Evolutionary conservation across 2,329 filamentous ascomycete species (phyloP).

Genomic region (Oidium heveae): DNA sequence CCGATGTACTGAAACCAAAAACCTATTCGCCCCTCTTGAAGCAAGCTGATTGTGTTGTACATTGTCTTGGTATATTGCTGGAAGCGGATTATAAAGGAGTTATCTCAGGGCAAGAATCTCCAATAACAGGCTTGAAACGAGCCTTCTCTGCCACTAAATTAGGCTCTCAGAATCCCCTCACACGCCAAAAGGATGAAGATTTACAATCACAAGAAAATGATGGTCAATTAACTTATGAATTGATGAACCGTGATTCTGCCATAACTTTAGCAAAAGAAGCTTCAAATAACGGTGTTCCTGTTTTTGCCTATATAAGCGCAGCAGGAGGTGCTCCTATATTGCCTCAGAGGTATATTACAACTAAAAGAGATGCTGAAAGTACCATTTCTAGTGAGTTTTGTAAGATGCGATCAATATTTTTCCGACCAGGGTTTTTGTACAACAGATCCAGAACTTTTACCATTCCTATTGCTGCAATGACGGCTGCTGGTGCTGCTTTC

Average conservation of each 20-base stretch:
- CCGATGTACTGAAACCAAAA: conserved; percentile 60
- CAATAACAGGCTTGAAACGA: conserved; percentile 50
- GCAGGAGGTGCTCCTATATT: conserved; percentile 66
- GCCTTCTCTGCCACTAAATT: conserved; percentile 47
- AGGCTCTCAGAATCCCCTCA: conserved; percentile 44
- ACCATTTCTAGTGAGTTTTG: conserved; percentile 50
- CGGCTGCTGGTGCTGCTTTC: conserved; percentile 47
- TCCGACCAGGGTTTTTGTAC: conserved; percentile 73
- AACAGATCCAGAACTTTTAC: conserved; percentile 63
- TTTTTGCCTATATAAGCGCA: conserved; percentile 76
- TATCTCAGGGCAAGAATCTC: conserved; percentile 57
- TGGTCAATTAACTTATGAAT: conserved; percentile 75
- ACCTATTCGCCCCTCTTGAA: conserved; percentile 57
- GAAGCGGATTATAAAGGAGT: conserved; percentile 97
- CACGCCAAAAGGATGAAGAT: conserved; percentile 29
- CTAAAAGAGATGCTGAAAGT: conserved; percentile 74
- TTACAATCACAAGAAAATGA: conserved; percentile 40
- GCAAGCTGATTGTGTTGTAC: conserved; percentile 63
- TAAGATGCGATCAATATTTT: conserved; percentile 51
- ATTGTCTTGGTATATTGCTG: conserved; percentile 85
- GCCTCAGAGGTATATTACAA: conserved; percentile 64
- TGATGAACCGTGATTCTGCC: conserved; percentile 86
- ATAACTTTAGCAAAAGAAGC: conserved; percentile 63
- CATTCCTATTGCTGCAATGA: conserved; percentile 57
- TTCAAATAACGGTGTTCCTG: conserved; percentile 31